Evolutionary conservation across 148 eudicot species (phyloP).

Genomic region (Cornus controversa): DNA sequence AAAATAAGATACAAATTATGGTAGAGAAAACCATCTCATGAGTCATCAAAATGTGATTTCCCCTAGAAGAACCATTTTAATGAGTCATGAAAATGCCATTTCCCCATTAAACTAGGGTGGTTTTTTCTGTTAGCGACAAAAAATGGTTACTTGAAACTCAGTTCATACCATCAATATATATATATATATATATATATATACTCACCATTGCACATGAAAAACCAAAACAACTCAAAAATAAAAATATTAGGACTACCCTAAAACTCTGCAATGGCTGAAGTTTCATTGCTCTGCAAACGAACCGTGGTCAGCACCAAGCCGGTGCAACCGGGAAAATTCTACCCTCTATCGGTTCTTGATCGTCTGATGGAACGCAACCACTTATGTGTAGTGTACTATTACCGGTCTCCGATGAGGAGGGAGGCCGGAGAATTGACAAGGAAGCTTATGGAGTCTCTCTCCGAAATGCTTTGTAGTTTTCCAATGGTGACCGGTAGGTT

Average conservation of each 20-base stretch:
- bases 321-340: slow-evolving; percentile 35
- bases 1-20: too few species aligned
- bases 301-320: slow-evolving; percentile 49
- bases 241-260: too few species aligned
- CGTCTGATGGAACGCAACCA: slow-evolving; percentile 54
- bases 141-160: background rate
- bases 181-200: too few species aligned
- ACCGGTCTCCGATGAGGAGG: slow-evolving; percentile 19
- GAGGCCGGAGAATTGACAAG: slow-evolving; percentile 23
- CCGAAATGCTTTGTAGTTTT: slow-evolving; percentile 40
- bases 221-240: too few species aligned
- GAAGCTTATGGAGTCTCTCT: slow-evolving; percentile 35
- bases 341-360: slow-evolving; percentile 48
- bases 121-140: slow-evolving; percentile 1
- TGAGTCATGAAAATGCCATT: background rate
- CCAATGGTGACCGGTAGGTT: slow-evolving; percentile 51
- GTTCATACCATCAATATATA: background rate
- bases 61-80: too few species aligned
- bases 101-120: background rate
- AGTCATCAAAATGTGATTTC: too few species aligned
- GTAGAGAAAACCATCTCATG: too few species aligned
- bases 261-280: slow-evolving; percentile 26
- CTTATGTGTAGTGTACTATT: slow-evolving; percentile 47
- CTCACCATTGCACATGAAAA: too few species aligned
- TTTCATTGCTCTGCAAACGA: slow-evolving; percentile 38